Percentiles rank a stretch among this genome's conserved stretches.
Conservation (phyloP, 208 protist species). For the Crithidia expoeki region DNA sequence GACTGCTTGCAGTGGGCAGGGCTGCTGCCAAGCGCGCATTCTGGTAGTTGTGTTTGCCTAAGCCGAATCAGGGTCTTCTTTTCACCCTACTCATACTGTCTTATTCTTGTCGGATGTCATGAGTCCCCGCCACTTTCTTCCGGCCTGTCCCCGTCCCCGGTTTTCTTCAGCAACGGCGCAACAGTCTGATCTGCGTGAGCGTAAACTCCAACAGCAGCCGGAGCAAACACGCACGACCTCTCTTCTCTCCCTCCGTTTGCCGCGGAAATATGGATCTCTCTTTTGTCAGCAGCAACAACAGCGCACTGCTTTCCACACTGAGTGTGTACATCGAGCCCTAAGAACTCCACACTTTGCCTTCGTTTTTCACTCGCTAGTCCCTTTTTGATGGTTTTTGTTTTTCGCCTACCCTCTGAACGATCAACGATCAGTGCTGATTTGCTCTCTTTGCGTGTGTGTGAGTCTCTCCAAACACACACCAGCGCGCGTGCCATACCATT, state of each 20-base stretch:
- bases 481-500: neutral
- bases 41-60: constrained; percentile 13
- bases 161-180: neutral
- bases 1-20: no score
- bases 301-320: no score
- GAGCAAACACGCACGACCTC: neutral
- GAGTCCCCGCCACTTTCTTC: neutral
- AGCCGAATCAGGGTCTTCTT: neutral
- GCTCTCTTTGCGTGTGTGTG: no score
- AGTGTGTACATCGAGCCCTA: no score
- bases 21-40: neutral
- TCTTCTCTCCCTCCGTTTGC: neutral
- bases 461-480: neutral
- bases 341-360: no score
- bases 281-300: no score
- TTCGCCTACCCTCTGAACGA: neutral
- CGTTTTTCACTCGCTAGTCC: no score
- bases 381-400: neutral
- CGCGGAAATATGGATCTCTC: neutral
- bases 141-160: no score
- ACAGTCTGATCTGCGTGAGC: neutral
- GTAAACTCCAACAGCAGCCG: constrained; percentile 5
- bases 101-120: neutral
- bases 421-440: neutral
- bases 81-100: neutral